phyloP scores from a whole-genome alignment of 176 grass and related monocot species.

The Eragrostis curvula region DNA sequence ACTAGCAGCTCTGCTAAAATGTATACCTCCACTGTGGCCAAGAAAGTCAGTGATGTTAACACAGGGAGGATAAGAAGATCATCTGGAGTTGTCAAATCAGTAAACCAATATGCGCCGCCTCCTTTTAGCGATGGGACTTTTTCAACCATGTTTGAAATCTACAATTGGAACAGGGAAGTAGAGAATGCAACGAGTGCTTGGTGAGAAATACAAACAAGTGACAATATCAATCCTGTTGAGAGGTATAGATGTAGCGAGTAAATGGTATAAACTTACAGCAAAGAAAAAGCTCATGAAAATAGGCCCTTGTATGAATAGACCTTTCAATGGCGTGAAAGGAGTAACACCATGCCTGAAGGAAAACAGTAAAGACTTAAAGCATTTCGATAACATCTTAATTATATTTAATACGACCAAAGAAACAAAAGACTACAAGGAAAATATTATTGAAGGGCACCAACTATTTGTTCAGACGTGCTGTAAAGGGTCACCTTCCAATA shows the following conservation, averaged over 20 bases:
- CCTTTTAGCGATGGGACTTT: conserved; percentile 94
- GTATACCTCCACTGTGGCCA: conserved; percentile 81
- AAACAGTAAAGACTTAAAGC: conserved; percentile 30
- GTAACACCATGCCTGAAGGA: conserved; percentile 63
- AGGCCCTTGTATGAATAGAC: conserved; percentile 77
- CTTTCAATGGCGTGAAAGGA: conserved; percentile 84
- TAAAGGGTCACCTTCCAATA: neutral
- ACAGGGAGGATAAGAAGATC: conserved; percentile 68
- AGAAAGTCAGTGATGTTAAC: conserved; percentile 74
- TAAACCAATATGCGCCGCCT: conserved; percentile 95
- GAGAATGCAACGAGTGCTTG: neutral
- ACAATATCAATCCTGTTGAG: conserved; percentile 4
- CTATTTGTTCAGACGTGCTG: neutral
- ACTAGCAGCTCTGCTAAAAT: neutral
- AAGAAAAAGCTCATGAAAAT: conserved; percentile 96
- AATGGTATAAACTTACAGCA: conserved; percentile 68
- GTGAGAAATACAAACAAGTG: neutral
- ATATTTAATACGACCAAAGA: neutral
- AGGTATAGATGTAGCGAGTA: conserved; percentile 11
- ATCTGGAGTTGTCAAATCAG: conserved; percentile 93
- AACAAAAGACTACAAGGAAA: neutral
- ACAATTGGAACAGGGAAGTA: conserved; percentile 37
- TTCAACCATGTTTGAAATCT: conserved; percentile 98
- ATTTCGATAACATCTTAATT: neutral
- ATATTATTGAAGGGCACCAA: neutral